Percentiles rank a stretch among this genome's conserved stretches.
These are phyloP conservation scores for Dillenia turbinata DNA, from an alignment of 164 flowering plant species.

Conservation along the genomic window DNA sequence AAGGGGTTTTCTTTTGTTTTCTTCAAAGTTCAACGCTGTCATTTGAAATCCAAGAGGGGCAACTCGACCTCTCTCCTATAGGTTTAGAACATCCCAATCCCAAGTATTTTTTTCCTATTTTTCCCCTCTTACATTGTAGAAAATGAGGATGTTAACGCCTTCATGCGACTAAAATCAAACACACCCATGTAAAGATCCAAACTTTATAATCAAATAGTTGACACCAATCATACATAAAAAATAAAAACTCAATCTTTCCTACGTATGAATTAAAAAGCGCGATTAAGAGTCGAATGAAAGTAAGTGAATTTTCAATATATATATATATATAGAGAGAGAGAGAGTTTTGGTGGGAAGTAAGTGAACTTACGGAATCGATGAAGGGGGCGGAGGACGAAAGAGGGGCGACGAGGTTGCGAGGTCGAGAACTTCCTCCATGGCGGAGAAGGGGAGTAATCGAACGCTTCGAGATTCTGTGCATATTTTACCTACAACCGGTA, in stretches of 20 bases:
- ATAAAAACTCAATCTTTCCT: not conserved
- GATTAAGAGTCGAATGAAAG: not conserved
- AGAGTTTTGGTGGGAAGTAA: not conserved
- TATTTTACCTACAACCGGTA: slow-evolving; percentile 14
- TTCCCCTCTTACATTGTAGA: no score
- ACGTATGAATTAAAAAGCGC: not conserved
- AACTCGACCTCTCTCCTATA: no score
- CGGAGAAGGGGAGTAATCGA: slow-evolving; percentile 45
- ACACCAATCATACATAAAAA: not conserved
- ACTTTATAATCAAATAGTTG: not conserved
- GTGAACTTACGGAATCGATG: slow-evolving; percentile 27
- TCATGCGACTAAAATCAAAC: no score
- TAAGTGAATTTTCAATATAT: not conserved
- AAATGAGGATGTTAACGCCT: no score
- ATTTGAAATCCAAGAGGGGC: no score
- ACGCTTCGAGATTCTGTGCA: slow-evolving; percentile 53
- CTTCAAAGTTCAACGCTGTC: no score
- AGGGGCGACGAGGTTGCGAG: slow-evolving; percentile 28
- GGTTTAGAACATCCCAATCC: no score
- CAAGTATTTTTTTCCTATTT: no score
- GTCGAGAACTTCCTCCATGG: slow-evolving; percentile 18
- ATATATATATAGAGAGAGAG: not conserved
- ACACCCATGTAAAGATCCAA: no score
- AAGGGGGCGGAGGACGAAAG: slow-evolving; percentile 19
- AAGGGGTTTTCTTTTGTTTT: no score